Evolutionary conservation across 805 yeast genomes (phyloP).

Genomic region (Zygosaccharomyces siamensis): DNA sequence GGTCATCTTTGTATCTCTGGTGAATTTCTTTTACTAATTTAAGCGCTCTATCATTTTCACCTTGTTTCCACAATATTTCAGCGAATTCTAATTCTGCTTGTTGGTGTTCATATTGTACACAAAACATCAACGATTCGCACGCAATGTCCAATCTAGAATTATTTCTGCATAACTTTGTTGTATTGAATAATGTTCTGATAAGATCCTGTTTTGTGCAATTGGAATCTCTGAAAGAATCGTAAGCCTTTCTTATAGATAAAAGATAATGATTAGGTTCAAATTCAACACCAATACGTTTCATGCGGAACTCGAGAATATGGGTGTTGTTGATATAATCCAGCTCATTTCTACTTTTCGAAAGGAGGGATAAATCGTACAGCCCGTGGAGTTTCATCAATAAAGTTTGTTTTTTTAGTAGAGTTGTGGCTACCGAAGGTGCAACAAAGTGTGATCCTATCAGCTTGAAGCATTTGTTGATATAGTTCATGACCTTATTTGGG

Average conservation of each 20-base stretch:
- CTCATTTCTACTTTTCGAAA: conserved; percentile 28
- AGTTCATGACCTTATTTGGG: conserved; percentile 33
- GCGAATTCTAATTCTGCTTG: conserved; percentile 71
- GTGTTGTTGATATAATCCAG: conserved; percentile 15
- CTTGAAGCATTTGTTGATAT: conserved; percentile 48
- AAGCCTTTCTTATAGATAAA: conserved; percentile 55
- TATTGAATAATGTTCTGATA: conserved; percentile 50
- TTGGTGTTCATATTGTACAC: conserved; percentile 27
- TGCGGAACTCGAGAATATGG: conserved; percentile 23
- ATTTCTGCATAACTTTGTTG: conserved; percentile 62
- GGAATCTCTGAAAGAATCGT: conserved; percentile 30
- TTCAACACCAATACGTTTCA: conserved; percentile 42
- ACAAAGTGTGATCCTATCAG: conserved; percentile 59
- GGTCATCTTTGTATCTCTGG: conserved; percentile 16
- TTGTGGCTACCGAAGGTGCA: conserved; percentile 43
- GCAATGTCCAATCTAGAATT: conserved; percentile 69
- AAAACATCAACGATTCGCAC: conserved; percentile 58
- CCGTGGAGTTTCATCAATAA: conserved; percentile 54
- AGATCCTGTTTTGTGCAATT: conserved; percentile 30
- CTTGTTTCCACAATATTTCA: conserved; percentile 81
- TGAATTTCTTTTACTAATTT: conserved; percentile 45
- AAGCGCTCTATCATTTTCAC: conserved; percentile 80
- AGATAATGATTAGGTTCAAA: conserved; percentile 58
- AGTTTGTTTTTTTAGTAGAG: conserved; percentile 47
- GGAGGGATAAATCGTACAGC: conserved; percentile 49